Evolutionary conservation across 1,139 yeast genomes (phyloP), one percentile per base, ranked within the genome.

Genomic region (Scheffersomyces quercinus): DNA sequence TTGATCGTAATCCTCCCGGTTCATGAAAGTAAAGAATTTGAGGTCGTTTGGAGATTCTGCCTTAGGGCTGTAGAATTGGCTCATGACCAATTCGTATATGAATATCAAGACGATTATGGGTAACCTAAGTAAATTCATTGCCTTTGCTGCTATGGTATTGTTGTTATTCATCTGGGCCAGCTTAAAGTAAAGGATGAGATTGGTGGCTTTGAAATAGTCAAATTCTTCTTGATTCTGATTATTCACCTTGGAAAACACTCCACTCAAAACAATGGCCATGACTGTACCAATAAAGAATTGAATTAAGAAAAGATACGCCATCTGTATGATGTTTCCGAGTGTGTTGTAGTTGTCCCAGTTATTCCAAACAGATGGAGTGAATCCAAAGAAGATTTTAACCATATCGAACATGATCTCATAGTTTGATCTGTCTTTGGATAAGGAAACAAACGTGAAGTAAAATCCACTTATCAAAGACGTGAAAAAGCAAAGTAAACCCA

Each of bases 311-410:
- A 81, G 65, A 54, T 79, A 82, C 20, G 79, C 70, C 59, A 81
- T 68, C 48, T 79, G 75, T 30, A 79, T 70, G 10, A 65, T 54
- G 40, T 77, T 68, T 1, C 86, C 86, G 31, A 80, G 59, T 3
- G 64, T 55, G 39, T 80, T 75, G 54, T 75, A 81, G 45, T 70
- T 66, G 37, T 70, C 66, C 85, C 85, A 80, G 48, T 77, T 76
- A 40, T 74, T 70, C 86, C 86, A 82, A 1, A 81, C 85, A 0
- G 83, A 79, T 0, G 85, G 85, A 0, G 85, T 81, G 55, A 79
- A 81, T 1, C 86, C 85, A 56, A 81, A 81, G 49, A 81, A 73
- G 5, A 81, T 69, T 55, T 79, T 78, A 40, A 80, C 60, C 70
- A 81, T 70, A 49, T 77, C 81, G 57, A 75, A 81, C 15, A 82